A percentile compares a stretch with the other conserved stretches of the same genome.
These are phyloP conservation scores for Coemansia sp. DNA, from an alignment of 371 early-diverging fungal genomes.

Conservation along the genomic window DNA sequence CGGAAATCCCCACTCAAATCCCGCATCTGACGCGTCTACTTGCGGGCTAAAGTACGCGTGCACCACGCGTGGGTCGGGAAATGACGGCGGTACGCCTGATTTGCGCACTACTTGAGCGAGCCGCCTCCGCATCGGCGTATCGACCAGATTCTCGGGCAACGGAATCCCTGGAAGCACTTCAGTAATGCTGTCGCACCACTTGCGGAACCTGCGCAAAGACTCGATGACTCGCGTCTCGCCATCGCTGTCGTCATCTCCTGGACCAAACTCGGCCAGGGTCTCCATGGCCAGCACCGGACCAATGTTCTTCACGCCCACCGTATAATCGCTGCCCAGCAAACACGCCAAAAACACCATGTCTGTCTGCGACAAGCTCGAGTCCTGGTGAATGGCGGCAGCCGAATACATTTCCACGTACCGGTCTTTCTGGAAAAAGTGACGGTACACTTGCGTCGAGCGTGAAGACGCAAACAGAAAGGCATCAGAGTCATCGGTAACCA, in stretches of 20 bases:
- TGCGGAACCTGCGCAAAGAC: constrained; percentile 27
- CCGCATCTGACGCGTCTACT: constrained; percentile 66
- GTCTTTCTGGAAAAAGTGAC: constrained; percentile 92
- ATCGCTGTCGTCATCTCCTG: constrained; percentile 19
- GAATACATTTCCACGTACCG: constrained; percentile 84
- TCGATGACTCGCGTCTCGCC: constrained; percentile 55
- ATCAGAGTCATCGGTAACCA: constrained; percentile 98
- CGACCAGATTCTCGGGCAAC: constrained; percentile 31
- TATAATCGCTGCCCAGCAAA: constrained; percentile 97
- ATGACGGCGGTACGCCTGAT: constrained; percentile 64
- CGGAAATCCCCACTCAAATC: constrained; percentile 85
- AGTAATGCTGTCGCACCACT: constrained; percentile 21
- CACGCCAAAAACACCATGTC: constrained; percentile 86
- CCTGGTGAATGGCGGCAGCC: constrained; percentile 60
- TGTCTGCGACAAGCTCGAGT: constrained; percentile 67
- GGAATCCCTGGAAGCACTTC: constrained; percentile 18
- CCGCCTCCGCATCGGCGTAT: constrained; percentile 32
- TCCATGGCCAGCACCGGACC: constrained; percentile 96
- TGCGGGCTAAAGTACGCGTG: constrained; percentile 80
- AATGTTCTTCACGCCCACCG: constrained; percentile 89
- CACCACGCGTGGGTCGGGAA: constrained; percentile 75
- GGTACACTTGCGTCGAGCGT: constrained; percentile 74
- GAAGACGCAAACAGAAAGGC: constrained; percentile 89
- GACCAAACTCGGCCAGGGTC: constrained; percentile 61
- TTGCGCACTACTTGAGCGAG: constrained; percentile 56